Conservation (phyloP, 257 asterid genomes). For the Primulina tabacum region DNA sequence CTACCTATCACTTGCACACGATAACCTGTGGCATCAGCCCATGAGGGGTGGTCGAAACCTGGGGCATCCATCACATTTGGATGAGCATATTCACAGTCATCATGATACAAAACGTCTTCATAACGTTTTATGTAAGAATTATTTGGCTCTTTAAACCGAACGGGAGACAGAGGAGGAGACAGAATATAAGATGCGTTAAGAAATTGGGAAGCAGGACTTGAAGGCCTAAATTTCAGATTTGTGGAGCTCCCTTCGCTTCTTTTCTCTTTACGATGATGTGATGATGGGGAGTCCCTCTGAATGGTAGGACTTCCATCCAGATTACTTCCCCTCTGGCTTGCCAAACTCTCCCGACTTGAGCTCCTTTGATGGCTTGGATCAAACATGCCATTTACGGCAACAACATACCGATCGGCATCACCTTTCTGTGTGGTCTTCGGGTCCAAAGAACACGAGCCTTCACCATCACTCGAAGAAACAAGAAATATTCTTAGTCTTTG, state of each 20-base stretch:
- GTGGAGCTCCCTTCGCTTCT: constrained; percentile 32
- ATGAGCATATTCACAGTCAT: constrained; percentile 26
- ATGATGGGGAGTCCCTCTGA: constrained; percentile 44
- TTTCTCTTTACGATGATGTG: constrained; percentile 38
- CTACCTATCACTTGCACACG: constrained; percentile 27
- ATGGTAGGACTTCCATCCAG: constrained; percentile 38
- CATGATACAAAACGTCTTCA: constrained; percentile 32
- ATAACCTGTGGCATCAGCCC: constrained; percentile 36
- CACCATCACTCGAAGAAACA: constrained; percentile 51
- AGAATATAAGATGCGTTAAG: constrained; percentile 33
- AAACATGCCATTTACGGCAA: constrained; percentile 63
- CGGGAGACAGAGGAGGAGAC: constrained; percentile 41
- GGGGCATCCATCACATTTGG: constrained; percentile 30
- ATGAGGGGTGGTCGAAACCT: constrained; percentile 29
- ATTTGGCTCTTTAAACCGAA: constrained; percentile 34
- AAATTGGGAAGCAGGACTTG: constrained; percentile 34
- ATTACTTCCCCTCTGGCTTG: constrained; percentile 37
- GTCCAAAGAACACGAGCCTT: constrained; percentile 49
- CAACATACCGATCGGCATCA: constrained; percentile 63
- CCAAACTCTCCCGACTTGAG: constrained; percentile 61
- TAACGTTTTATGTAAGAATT: constrained; percentile 29
- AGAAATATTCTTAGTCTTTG: constrained; percentile 76
- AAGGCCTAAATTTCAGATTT: constrained; percentile 28
- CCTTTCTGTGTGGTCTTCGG: constrained; percentile 39
- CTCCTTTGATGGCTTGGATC: constrained; percentile 53